These are phyloP conservation scores for Solanum neorickii DNA, from an alignment of 257 asterid species.

Conservation along the genomic window DNA sequence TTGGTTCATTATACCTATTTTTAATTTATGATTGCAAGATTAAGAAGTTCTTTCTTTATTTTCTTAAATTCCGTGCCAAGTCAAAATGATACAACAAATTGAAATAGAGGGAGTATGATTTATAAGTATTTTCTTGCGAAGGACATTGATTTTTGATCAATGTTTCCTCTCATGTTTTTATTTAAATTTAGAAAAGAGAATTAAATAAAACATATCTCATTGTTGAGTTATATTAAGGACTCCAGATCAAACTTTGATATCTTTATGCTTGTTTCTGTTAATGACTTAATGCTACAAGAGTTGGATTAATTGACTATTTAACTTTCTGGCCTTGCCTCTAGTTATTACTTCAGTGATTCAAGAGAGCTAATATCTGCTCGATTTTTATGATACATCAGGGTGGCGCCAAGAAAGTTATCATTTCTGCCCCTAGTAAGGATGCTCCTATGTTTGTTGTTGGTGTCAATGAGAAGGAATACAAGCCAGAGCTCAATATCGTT, in stretches of 20 bases:
- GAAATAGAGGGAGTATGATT: neutral
- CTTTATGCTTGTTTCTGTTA: neutral
- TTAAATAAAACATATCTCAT: neutral
- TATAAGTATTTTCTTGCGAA: neutral
- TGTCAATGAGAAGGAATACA: slow-evolving; percentile 69
- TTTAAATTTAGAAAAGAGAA: neutral
- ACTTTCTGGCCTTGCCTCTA: neutral
- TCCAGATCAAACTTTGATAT: neutral
- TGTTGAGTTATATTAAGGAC: neutral
- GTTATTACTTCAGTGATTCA: neutral
- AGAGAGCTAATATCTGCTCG: neutral
- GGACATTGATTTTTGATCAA: neutral
- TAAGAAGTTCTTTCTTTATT: neutral
- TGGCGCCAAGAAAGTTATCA: slow-evolving; percentile 74
- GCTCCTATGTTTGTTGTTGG: slow-evolving; percentile 91
- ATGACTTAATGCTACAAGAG: neutral
- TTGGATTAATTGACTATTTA: neutral
- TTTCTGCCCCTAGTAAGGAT: slow-evolving; percentile 77
- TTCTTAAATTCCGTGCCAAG: neutral
- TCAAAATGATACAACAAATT: neutral
- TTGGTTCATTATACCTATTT: neutral
- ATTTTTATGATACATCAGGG: slow-evolving; percentile 30
- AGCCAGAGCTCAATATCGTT: slow-evolving; percentile 49
- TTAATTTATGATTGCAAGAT: neutral
- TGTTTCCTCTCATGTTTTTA: neutral